Evolutionary conservation across 2,329 filamentous ascomycete species (phyloP).

Genomic region (Alternaria tenuissima): DNA sequence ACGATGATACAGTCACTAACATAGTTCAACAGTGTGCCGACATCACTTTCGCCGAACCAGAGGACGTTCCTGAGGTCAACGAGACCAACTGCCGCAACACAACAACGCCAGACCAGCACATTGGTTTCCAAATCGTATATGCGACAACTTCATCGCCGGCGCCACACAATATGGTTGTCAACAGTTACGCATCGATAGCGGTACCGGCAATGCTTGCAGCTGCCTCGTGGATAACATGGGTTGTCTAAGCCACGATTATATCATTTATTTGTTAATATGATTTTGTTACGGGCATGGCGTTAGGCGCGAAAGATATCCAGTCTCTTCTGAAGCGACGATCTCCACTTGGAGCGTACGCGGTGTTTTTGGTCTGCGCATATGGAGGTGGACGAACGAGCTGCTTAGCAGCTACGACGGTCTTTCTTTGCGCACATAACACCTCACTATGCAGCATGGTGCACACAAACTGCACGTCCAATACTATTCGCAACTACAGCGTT

Average conservation of each 20-base stretch:
- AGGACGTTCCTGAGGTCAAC: conserved; percentile 79
- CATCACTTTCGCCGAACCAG: conserved; percentile 85
- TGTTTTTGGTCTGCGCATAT: neutral
- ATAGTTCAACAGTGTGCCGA: conserved; percentile 78
- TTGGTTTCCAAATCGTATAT: conserved; percentile 81
- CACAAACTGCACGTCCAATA: neutral
- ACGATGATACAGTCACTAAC: conserved; percentile 9
- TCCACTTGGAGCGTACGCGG: conserved; percentile 10
- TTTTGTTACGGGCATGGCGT: conserved; percentile 22
- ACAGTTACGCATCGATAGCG: conserved; percentile 37
- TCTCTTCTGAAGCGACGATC: conserved; percentile 10
- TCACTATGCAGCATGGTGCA: neutral
- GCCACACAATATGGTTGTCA: conserved; percentile 32
- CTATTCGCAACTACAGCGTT: neutral
- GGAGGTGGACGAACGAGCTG: neutral
- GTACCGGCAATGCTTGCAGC: conserved; percentile 39
- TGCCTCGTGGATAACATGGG: conserved; percentile 41
- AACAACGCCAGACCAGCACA: conserved; percentile 54
- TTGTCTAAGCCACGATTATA: conserved; percentile 6
- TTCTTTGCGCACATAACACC: neutral
- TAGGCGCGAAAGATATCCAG: conserved; percentile 33
- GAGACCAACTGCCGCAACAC: conserved; percentile 89
- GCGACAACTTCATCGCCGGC: conserved; percentile 56
- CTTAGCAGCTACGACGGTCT: neutral
- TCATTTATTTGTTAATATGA: conserved; percentile 11